Evolutionary conservation across 2,329 filamentous ascomycete species (phyloP), one percentile per base, ranked within the genome.

Genomic region (Cercospora sp.): DNA sequence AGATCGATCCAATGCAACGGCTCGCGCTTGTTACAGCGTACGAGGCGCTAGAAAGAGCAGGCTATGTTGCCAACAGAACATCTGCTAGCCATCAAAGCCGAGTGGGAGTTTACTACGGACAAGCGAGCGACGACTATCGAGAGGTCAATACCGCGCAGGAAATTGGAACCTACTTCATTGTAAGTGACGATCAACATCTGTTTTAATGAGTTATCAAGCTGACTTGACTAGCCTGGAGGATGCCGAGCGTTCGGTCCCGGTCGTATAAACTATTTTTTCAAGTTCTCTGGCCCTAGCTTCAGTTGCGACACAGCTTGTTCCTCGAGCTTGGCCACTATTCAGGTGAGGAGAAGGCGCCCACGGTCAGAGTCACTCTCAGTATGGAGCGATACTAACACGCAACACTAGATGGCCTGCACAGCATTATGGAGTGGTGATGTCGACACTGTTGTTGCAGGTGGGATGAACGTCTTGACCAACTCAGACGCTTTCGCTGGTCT

Each of bases 1-100:
- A 93, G 76, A 93, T 90, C 1, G 91, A 94, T 76, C 92, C 92
- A 0, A 92, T 92, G 86, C 91, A 93, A 77, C 86, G 92, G 73
- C 83, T 94, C 71, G 90, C 90, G 3, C 81, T 95, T 23, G 87
- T 89, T 8, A 93, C 91, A 3, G 91, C 91, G 0, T 94, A 93
- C 73, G 91, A 94, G 76, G 91, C 92, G 0, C 83, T 95, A 57
- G 92, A 95, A 77, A 91, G 91, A 87, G 89, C 89, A 30, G 91
- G 91, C 0, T 91, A 92, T 74, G 88, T 92, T 3, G 88, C 90
- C 0, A 90, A 91, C 78, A 83, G 90, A 61, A 91, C 89, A 0
- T 85, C 89, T 0, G 90, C 89, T 0, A 91, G 88, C 1, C 85
- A 87, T 74, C 80, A 86, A 10, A 82, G 87, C 76, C 83, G 87